Conservation (phyloP, 805 yeast species). For the Scheffersomyces amazonensis region DNA sequence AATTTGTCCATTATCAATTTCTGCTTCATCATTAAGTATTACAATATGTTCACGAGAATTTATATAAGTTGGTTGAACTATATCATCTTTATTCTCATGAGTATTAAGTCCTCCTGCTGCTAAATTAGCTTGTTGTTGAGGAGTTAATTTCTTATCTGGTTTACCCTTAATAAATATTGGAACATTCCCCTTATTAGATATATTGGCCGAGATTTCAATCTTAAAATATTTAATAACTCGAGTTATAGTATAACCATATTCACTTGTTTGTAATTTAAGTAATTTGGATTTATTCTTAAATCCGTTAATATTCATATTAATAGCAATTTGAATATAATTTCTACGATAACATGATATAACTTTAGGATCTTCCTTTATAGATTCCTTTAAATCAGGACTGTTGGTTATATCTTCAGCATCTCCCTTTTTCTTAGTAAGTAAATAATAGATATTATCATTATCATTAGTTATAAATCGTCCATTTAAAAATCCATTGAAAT, state of each 20-base stretch:
- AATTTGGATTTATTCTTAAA: constrained; percentile 22
- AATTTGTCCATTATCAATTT: constrained; percentile 17
- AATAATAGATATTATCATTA: constrained; percentile 35
- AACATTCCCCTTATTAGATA: constrained; percentile 25
- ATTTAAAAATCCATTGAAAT: constrained; percentile 36
- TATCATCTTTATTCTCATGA: constrained; percentile 9
- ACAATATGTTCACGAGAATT: constrained; percentile 21
- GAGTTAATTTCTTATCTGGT: constrained; percentile 6
- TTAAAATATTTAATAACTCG: constrained; percentile 36
- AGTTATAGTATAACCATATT: constrained; percentile 35
- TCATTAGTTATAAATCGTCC: constrained; percentile 43
- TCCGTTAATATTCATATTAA: constrained; percentile 27
- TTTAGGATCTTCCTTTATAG: constrained; percentile 22
- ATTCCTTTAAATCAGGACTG: not conserved
- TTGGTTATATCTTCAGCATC: not conserved
- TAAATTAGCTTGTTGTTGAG: not conserved
- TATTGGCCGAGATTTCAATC: constrained; percentile 34
- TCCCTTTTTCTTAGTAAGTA: constrained; percentile 12
- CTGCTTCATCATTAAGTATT: constrained; percentile 20
- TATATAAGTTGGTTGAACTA: constrained; percentile 15
- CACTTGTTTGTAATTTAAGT: constrained; percentile 29
- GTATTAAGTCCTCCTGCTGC: not conserved
- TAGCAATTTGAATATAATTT: constrained; percentile 36
- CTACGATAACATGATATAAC: constrained; percentile 47
- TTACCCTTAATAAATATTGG: constrained; percentile 27